Base-by-base conservation (phyloP, 257 asterid genomes). In the Przewalskia tangutica region DNA sequence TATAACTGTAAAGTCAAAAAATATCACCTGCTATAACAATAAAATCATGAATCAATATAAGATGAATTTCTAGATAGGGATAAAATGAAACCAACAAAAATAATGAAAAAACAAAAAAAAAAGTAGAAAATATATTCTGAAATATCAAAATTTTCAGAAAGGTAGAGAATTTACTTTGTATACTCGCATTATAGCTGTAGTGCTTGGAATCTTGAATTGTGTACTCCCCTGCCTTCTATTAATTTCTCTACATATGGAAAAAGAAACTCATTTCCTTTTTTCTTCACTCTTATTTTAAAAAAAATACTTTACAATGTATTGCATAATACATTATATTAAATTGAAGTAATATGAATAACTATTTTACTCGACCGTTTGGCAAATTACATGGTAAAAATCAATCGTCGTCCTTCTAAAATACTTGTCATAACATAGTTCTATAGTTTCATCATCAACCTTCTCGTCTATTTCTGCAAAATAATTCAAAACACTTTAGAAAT, bases 351-450 rank as follows among this genome's bases (percentile, higher is more conserved):
- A n/a, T 51, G 16, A 6, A 17, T 40, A 48, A 48, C 4, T 58
- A 8, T 66, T 50, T 51, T 89, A 94, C 98, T 94, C 95, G 86
- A 94, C 91, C 0, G 92, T 88, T 82, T 67, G 85, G 89, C 95
- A 92, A 50, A 94, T 81, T 17, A 95, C 94, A 44, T 94, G 98
- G 77, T 84, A 87, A 85, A 91, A 90, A 16, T 92, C 94, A 56
- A 88, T 82, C 16, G 51, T 42, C 2, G 88, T 76, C 82, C 85
- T 55, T 12, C 23, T 80, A 59, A 92, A 90, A 84, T 83, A 89
- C 59, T 81, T 83, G 3, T 91, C 86, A 8, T 94, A 94, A 54
- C 94, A 88, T 77, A 78, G 53, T 65, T 80, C 89, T 53, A 92
- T 80, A 13, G 87, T 40, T 53, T 38, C 89, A 65, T 46, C 88